phyloP scores from a whole-genome alignment of 257 asterid genomes.

The Forsythia viridissima region DNA sequence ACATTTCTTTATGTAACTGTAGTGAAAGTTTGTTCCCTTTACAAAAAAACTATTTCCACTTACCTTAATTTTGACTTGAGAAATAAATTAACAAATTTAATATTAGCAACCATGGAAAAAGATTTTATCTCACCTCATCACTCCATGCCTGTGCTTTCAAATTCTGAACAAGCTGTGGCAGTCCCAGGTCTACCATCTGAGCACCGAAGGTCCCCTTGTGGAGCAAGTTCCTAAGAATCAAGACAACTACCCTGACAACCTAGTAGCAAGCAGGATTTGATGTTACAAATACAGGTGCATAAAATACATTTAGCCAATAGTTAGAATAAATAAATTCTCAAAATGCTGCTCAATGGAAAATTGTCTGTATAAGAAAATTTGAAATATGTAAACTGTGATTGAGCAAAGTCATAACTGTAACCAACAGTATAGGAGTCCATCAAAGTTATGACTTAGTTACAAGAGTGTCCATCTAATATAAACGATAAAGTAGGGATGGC shows the following conservation, averaged over 20 bases:
- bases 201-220: slow-evolving; percentile 75
- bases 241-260: slow-evolving; percentile 89
- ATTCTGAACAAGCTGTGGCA: slow-evolving; percentile 80
- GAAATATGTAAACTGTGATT: slow-evolving; percentile 8
- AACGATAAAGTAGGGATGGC: too few relatives aligned
- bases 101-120: slow-evolving; percentile 1
- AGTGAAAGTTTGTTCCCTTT: background rate
- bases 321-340: slow-evolving; percentile 24
- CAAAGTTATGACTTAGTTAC: too few relatives aligned
- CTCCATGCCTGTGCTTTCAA: slow-evolving; percentile 96
- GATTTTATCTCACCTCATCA: slow-evolving; percentile 62
- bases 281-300: background rate
- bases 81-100: slow-evolving; percentile 6
- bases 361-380: background rate
- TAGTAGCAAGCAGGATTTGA: slow-evolving; percentile 19
- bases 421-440: background rate
- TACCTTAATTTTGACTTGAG: slow-evolving; percentile 13
- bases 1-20: background rate
- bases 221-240: slow-evolving; percentile 79
- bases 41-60: background rate
- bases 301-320: slow-evolving; percentile 12
- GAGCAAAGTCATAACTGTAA: slow-evolving; percentile 11
- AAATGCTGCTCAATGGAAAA: slow-evolving; percentile 1
- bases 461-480: too few relatives aligned
- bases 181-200: slow-evolving; percentile 78